Evolutionary conservation across 1,284 basidiomycete species (phyloP).

Genomic region (Ustanciosporium gigantosporum): DNA sequence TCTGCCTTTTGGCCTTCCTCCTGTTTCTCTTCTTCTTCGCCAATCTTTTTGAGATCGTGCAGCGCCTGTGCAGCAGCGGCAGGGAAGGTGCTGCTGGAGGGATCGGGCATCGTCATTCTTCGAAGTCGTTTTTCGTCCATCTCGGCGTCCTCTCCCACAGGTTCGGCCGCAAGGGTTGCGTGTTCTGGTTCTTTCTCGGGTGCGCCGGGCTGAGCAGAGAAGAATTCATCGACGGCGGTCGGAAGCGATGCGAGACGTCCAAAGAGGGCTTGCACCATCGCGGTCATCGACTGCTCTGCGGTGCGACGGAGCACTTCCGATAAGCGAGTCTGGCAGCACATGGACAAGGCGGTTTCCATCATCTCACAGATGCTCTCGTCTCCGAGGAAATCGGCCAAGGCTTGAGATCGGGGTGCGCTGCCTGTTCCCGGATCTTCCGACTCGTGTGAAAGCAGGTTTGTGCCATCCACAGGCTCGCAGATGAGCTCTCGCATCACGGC

Average conservation of each 20-base stretch:
- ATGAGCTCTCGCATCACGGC: slow-evolving; percentile 78
- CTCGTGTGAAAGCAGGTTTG: neutral
- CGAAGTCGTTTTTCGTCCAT: slow-evolving; percentile 41
- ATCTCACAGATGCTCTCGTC: slow-evolving; percentile 97
- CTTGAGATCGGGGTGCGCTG: slow-evolving; percentile 1
- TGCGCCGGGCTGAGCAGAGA: slow-evolving; percentile 32
- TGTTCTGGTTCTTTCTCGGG: slow-evolving; percentile 46
- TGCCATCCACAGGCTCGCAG: slow-evolving; percentile 67
- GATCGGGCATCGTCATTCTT: slow-evolving; percentile 61
- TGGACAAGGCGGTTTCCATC: slow-evolving; percentile 94
- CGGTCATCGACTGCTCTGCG: slow-evolving; percentile 92
- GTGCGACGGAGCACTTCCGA: slow-evolving; percentile 85
- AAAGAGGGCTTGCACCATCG: slow-evolving; percentile 81
- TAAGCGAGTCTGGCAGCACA: slow-evolving; percentile 92
- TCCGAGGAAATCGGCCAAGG: slow-evolving; percentile 61
- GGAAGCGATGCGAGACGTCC: slow-evolving; percentile 70
- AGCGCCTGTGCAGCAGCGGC: slow-evolving; percentile 46
- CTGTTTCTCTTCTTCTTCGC: slow-evolving; percentile 36
- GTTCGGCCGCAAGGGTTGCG: slow-evolving; percentile 51
- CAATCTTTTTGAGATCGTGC: slow-evolving; percentile 39
- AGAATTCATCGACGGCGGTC: slow-evolving; percentile 50
- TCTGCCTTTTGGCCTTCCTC: slow-evolving; percentile 9
- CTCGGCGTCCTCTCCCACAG: slow-evolving; percentile 39
- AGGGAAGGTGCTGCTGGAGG: slow-evolving; percentile 55
- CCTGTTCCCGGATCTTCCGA: neutral